These are phyloP conservation scores for Nephelium lappaceum DNA, from an alignment of 345 rosid genomes.

Conservation along the genomic window DNA sequence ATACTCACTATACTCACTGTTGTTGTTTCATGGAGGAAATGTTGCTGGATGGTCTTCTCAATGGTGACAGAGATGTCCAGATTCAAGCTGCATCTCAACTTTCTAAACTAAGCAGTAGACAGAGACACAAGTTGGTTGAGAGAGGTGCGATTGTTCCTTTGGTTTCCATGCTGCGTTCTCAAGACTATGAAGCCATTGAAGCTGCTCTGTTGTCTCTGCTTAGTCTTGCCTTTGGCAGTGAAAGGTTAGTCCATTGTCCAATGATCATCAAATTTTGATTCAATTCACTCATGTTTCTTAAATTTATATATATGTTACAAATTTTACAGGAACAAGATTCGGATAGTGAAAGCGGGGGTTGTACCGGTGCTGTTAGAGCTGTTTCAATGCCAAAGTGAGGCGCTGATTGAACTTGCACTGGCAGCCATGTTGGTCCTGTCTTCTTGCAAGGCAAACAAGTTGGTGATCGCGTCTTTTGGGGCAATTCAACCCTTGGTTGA, in stretches of 20 bases:
- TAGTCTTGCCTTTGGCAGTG: constrained; percentile 86
- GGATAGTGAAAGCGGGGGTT: constrained; percentile 63
- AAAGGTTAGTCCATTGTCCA: constrained; percentile 49
- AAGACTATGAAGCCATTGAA: constrained; percentile 61
- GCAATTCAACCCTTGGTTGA: constrained; percentile 49
- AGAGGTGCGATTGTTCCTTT: constrained; percentile 66
- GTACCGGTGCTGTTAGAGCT: constrained; percentile 63
- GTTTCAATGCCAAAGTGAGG: constrained; percentile 44
- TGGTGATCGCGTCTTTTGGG: constrained; percentile 59
- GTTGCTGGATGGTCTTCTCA: constrained; percentile 51
- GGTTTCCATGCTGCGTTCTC: constrained; percentile 68
- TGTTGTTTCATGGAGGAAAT: constrained; percentile 55
- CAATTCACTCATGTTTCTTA: background rate
- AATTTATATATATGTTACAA: too few species aligned
- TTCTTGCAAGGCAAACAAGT: constrained; percentile 70
- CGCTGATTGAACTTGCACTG: constrained; percentile 46
- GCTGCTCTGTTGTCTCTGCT: constrained; percentile 76
- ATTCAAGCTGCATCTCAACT: constrained; percentile 67
- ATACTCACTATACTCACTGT: background rate
- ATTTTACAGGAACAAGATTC: constrained; percentile 68
- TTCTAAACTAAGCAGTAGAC: constrained; percentile 50
- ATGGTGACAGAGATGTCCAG: constrained; percentile 53
- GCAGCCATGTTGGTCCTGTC: constrained; percentile 73
- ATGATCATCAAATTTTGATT: background rate
- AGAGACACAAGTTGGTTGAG: constrained; percentile 63